Evolutionary conservation across 2,329 filamentous ascomycete species (phyloP), one percentile per base, ranked within the genome.

Genomic region (Monosporascus sp.): DNA sequence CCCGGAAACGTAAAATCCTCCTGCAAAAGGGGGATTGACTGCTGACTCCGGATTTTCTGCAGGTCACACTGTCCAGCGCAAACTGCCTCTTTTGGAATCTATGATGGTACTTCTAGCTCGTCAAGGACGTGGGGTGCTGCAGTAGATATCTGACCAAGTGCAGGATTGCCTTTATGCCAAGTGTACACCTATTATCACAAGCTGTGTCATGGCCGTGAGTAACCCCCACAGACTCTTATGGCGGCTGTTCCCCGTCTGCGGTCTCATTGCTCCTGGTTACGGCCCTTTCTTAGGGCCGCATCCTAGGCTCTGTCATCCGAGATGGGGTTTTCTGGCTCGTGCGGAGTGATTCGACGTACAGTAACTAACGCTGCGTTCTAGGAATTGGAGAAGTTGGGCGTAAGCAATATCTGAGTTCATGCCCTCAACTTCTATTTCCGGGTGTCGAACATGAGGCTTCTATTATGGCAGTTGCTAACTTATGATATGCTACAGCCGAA

Each of bases 91-190:
- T 14, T 80, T 96, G 20, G 86, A 93, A 55, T 85, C 87, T 3
- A 89, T 97, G 73, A 90, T 89, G 82, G 31, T 34, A 34, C 31
- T 34, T 14, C 31, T 11, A 34, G 31, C 31, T 5, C 11, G 3
- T 34, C 31, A 14, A 14, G 11, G 31, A 34, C 5, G 11, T 34
- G 9, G 31, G 31, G 3, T 34, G 31, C 31, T 34, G 31, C 9
- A 5, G 4, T 34, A 34, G 11, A 14, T 34, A 14, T 34, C 31
- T 34, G 31, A 81, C 92, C 77, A 96, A 97, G 90, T 34, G 31
- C 11, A 34, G 31, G 91, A 97, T 70, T 88, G 89, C 51, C 80
- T 99, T 5, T 96, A 92, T 69, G 93, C 93, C 18, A 95, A 95
- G 65, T 94, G 89, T 69, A 90, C 85, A 22, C 90, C 91, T 18